Percentiles rank a stretch among this genome's conserved stretches.
phyloP scores from a whole-genome alignment of 2,329 filamentous ascomycete genomes.

The Nothophaeocryptopus gaeumannii region DNA sequence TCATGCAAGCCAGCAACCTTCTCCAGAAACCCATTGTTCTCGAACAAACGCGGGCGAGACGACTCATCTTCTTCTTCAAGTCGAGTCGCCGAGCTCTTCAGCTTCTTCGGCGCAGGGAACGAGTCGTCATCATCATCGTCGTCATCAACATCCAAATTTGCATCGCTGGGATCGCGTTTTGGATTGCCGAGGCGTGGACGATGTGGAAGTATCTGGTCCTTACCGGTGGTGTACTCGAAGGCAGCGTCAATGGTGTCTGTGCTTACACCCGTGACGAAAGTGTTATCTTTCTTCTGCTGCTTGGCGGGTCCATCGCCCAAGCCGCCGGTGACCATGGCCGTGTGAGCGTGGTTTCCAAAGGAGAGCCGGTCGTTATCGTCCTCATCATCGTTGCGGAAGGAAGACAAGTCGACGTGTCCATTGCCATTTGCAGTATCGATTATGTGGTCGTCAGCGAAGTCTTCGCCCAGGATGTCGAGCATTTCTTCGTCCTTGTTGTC shows the following conservation, averaged over 20 bases:
- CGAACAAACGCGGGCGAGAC: neutral
- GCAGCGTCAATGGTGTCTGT: conserved; percentile 8
- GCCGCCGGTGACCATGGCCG: too few species aligned
- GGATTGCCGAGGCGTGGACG: neutral
- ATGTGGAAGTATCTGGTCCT: too few species aligned
- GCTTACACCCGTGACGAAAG: conserved; percentile 13
- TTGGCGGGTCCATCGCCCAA: too few species aligned
- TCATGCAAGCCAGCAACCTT: neutral
- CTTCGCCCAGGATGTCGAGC: conserved; percentile 17
- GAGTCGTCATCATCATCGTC: neutral
- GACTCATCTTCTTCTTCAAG: too few species aligned
- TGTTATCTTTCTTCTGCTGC: neutral
- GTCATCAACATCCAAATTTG: neutral
- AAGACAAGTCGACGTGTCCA: too few species aligned
- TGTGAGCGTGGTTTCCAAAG: too few species aligned
- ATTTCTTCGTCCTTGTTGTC: conserved; percentile 19
- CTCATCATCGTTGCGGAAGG: too few species aligned
- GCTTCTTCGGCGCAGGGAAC: conserved; percentile 6
- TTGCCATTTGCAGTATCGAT: too few species aligned
- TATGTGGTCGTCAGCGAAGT: neutral
- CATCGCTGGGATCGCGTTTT: conserved; percentile 8
- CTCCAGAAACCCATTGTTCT: conserved; percentile 3
- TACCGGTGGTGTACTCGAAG: too few species aligned
- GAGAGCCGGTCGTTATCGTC: too few species aligned
- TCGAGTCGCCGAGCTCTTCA: neutral